These are phyloP conservation scores for Kalanchoe fedtschenkoi DNA, from an alignment of 164 flowering plant species.

Conservation along the genomic window DNA sequence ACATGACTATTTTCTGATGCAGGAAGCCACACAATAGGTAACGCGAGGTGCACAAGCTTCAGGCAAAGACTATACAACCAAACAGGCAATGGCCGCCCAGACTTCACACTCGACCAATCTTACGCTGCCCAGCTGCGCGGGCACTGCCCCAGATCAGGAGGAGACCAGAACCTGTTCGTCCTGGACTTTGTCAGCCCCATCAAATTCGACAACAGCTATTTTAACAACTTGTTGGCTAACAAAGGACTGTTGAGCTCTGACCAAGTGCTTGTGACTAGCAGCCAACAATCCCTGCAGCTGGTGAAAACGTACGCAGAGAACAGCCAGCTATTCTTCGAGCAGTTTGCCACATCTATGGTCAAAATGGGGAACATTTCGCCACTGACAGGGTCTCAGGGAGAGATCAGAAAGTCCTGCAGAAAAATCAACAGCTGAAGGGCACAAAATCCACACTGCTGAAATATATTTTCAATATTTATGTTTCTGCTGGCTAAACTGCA, in stretches of 20 bases:
- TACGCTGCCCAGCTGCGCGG: constrained; percentile 53
- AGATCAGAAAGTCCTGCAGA: constrained; percentile 82
- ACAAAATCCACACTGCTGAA: neutral
- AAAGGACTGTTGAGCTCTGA: constrained; percentile 81
- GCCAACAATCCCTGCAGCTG: constrained; percentile 30
- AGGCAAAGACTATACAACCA: constrained; percentile 96
- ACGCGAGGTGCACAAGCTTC: constrained; percentile 76
- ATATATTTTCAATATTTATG: neutral
- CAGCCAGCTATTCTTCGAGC: constrained; percentile 56
- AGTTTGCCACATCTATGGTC: constrained; percentile 80
- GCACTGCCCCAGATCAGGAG: constrained; percentile 84
- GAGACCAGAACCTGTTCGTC: constrained; percentile 75
- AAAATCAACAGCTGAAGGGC: constrained; percentile 28
- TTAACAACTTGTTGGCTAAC: constrained; percentile 57
- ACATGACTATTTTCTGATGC: constrained; percentile 7
- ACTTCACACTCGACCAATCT: constrained; percentile 42
- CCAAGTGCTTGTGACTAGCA: constrained; percentile 57
- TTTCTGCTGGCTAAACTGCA: neutral
- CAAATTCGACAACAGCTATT: constrained; percentile 76
- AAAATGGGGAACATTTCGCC: constrained; percentile 88
- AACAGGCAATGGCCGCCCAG: constrained; percentile 68
- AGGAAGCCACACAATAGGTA: constrained; percentile 98
- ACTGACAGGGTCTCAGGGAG: constrained; percentile 65
- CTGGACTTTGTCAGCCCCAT: constrained; percentile 57
- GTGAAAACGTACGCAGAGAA: constrained; percentile 69